Percentiles rank a stretch among this genome's conserved stretches.
Conservation (phyloP, 768 basidiomycete species). For the Goffeauzyma gilvescens region DNA sequence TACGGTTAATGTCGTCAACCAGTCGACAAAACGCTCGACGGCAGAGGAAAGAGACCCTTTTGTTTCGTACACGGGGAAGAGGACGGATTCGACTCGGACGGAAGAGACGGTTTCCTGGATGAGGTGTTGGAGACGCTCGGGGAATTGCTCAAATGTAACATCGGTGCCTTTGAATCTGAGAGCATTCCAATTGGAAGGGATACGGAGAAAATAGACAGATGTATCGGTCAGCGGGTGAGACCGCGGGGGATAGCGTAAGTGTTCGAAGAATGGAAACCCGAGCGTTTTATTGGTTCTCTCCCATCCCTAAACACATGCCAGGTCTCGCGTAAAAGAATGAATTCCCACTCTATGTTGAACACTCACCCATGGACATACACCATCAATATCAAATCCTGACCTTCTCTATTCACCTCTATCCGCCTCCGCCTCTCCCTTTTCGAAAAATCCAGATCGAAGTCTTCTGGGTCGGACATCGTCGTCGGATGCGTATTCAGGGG, state of each 20-base stretch:
- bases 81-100: constrained; percentile 47
- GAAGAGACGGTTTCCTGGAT: constrained; percentile 46
- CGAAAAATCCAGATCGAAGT: too few species aligned
- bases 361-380: constrained; percentile 32
- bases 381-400: constrained; percentile 26
- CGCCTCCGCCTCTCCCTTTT: too few species aligned
- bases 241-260: too few species aligned
- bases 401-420: too few species aligned
- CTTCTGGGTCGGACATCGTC: too few species aligned
- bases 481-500: too few species aligned
- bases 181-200: not conserved
- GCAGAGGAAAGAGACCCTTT: constrained; percentile 45
- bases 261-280: too few species aligned
- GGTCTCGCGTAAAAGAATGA: too few species aligned
- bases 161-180: constrained; percentile 33
- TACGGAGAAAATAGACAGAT: not conserved
- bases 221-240: not conserved
- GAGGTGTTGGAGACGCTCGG: constrained; percentile 56
- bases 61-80: constrained; percentile 87
- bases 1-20: constrained; percentile 78
- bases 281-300: too few species aligned
- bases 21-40: constrained; percentile 69
- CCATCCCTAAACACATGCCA: too few species aligned
- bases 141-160: constrained; percentile 41
- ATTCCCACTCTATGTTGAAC: too few species aligned